Base-by-base conservation (phyloP, 2,329 filamentous ascomycete genomes). In the Alternaria arbusti region DNA sequence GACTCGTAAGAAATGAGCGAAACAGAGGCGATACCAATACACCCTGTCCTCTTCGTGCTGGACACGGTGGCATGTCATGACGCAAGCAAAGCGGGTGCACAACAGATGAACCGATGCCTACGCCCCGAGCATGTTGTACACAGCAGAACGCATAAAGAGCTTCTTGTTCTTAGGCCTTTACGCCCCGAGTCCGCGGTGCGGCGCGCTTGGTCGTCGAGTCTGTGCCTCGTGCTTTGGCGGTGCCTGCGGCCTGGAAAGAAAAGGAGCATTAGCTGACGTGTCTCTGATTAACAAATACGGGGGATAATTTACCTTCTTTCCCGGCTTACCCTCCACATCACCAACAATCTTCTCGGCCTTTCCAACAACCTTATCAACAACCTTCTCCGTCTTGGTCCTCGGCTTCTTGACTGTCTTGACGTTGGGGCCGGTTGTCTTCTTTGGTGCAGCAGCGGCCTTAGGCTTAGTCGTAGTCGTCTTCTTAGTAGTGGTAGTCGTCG, bases 361-460 rank as follows among this genome's bases (percentile, higher is more conserved):
- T 3, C 70, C 73, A 3, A 69, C 71, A 20, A 74, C 69, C 63
- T 71, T 72, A 54, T 73, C 74, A n/a, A 70, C 68, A 3, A 61
- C 71, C 69, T 73, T 71, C 65, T 74, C 74, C n/a, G 68, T 68
- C 6, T 71, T 66, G 30, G 71, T 75, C 63, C 71, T 71, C 51
- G 67, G 65, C 60, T 71, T 74, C 59, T 73, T 71, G 3, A 70
- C 68, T 10, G 67, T 66, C 60, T 70, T 74, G 12, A 69, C 65
- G 30, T 65, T 69, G 9, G 71, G 54, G 2, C 61, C 62, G 0
- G 59, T 56, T 8, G 56, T 55, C 51, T 43, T 61, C 55, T 62
- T 54, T 23, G 64, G 49, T 40, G 49, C 49, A 6, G 20, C 49
- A 52, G 49, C 49, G n/a, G 49, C 30, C 26, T 61, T 61, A n/a